phyloP scores from a whole-genome alignment of 2,329 filamentous ascomycete species.

The Colletotrichum eremochloae region DNA sequence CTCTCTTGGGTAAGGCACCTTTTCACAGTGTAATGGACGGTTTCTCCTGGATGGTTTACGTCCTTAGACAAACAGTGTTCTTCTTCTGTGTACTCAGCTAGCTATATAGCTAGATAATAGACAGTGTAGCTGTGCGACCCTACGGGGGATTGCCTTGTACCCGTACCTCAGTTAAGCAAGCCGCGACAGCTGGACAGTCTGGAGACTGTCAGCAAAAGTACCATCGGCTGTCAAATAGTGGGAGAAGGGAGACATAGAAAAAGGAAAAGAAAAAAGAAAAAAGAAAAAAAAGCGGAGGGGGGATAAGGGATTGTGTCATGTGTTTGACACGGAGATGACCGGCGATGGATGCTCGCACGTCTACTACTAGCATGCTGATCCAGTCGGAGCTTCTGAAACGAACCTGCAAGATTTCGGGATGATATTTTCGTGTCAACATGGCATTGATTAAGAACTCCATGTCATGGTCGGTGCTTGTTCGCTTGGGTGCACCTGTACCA shows the following conservation, averaged over 20 bases:
- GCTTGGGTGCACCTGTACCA: not conserved
- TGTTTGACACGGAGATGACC: constrained; percentile 40
- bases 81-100: too few relatives aligned
- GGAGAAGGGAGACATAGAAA: too few relatives aligned
- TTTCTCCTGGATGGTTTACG: too few relatives aligned
- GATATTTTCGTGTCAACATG: constrained; percentile 22
- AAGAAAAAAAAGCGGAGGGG: not conserved
- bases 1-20: too few relatives aligned
- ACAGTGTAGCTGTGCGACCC: too few relatives aligned
- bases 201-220: not conserved
- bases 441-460: constrained; percentile 4
- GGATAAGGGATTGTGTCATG: constrained; percentile 23
- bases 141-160: too few relatives aligned
- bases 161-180: not conserved
- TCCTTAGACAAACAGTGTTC: too few relatives aligned
- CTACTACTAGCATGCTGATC: constrained; percentile 4
- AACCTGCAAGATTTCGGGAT: constrained; percentile 34
- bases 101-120: too few relatives aligned
- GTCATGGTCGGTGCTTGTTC: constrained; percentile 20
- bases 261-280: not conserved
- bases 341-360: constrained; percentile 23
- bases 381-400: constrained; percentile 39
- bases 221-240: constrained; percentile 28
- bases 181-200: constrained; percentile 2
- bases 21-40: too few relatives aligned